A percentile compares a stretch with the other conserved stretches of the same genome.
phyloP scores from a whole-genome alignment of 1,284 basidiomycete species.

The Xerocomus subilludens region DNA sequence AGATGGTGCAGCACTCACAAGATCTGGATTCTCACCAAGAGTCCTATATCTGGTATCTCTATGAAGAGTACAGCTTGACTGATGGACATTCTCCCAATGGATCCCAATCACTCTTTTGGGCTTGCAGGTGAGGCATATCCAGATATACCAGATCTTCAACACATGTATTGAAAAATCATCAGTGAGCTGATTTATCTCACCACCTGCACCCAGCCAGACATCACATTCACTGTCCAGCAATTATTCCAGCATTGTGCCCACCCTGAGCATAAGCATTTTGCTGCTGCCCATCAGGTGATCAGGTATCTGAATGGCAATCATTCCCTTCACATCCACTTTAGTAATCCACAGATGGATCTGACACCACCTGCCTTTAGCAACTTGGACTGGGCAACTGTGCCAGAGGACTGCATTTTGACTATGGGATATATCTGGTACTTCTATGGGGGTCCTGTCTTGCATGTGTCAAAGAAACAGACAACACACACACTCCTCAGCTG shows the following conservation, averaged over 20 bases:
- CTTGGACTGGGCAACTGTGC: neutral
- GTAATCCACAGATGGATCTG: neutral
- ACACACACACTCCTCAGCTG: too few species aligned
- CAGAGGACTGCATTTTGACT: neutral
- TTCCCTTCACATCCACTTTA: neutral
- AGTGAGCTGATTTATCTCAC: constrained; percentile 21
- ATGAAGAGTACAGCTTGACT: neutral
- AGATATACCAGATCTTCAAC: neutral
- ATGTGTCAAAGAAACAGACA: neutral
- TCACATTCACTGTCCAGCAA: neutral
- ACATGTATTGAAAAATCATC: constrained; percentile 7
- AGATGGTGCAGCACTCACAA: rapidly evolving
- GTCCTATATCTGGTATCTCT: constrained; percentile 18
- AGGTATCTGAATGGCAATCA: neutral
- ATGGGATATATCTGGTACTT: neutral
- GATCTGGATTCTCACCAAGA: constrained; percentile 31
- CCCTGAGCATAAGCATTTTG: neutral
- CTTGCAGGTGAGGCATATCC: neutral
- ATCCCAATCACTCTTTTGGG: constrained; percentile 18
- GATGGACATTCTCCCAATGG: constrained; percentile 23
- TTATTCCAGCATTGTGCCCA: neutral
- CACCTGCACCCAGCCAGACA: neutral
- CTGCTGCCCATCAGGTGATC: neutral
- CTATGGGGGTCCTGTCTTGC: neutral
- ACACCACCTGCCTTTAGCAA: neutral